phyloP scores from a whole-genome alignment of 768 basidiomycete genomes.

The Boletus fagicola region DNA sequence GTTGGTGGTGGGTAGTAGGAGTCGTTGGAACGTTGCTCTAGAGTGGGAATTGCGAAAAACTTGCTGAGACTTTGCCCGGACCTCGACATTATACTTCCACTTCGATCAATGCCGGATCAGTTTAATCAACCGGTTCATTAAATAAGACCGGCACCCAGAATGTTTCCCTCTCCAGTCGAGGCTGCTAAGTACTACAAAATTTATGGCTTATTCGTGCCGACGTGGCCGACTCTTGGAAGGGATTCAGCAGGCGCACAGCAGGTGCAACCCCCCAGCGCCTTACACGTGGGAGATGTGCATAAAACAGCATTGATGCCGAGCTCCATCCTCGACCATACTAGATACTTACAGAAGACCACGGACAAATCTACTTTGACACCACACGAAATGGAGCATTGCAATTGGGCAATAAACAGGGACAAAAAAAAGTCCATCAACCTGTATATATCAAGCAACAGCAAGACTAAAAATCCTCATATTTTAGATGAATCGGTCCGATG shows the following conservation, averaged over 20 bases:
- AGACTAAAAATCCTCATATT: background rate
- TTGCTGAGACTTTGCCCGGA: background rate
- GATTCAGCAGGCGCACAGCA: background rate
- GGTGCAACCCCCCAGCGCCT: background rate
- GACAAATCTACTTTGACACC: background rate
- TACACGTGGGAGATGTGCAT: background rate
- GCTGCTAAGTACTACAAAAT: too few species aligned
- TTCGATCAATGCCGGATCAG: conserved; percentile 3
- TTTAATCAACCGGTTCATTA: background rate
- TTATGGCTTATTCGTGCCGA: background rate
- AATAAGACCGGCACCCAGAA: background rate
- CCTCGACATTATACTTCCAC: background rate
- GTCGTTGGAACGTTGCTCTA: background rate
- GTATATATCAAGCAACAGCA: conserved; percentile 8
- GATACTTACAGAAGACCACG: background rate
- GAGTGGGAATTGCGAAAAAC: background rate
- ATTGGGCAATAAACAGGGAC: background rate
- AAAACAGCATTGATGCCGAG: background rate
- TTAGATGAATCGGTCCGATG: background rate
- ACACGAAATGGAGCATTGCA: background rate
- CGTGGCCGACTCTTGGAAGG: background rate
- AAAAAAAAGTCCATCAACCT: background rate
- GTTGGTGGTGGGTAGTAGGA: background rate
- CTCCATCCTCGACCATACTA: background rate
- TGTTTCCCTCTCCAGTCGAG: background rate